A percentile compares a stretch with the other conserved stretches of the same genome.
Conservation (phyloP, 306 rosid species). For the Calophaca sinica region DNA sequence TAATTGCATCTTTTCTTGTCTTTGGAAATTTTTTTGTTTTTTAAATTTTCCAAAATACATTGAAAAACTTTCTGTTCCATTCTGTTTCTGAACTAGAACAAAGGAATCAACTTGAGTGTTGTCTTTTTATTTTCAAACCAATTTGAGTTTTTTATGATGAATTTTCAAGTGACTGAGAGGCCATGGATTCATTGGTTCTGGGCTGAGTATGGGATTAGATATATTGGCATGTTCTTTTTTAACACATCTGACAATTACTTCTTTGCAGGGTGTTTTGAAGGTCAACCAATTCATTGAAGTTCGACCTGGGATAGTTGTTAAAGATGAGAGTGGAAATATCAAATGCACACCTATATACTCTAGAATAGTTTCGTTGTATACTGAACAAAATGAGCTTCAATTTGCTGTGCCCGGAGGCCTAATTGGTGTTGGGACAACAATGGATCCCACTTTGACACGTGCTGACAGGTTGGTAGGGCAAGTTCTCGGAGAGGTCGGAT, state of each 20-base stretch:
- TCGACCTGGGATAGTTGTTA: slow-evolving; percentile 97
- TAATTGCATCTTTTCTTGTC: background rate
- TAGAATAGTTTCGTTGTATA: slow-evolving; percentile 88
- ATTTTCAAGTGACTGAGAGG: background rate
- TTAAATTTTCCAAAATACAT: slow-evolving; percentile 3
- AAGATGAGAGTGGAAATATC: slow-evolving; percentile 87
- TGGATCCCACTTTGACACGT: slow-evolving; percentile 98
- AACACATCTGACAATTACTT: slow-evolving; percentile 34
- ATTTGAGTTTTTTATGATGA: background rate
- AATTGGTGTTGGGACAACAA: slow-evolving; percentile 94
- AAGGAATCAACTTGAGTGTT: background rate
- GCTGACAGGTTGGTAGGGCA: slow-evolving; percentile 98
- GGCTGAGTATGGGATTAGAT: background rate
- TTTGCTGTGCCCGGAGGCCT: slow-evolving; percentile 98
- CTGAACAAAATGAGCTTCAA: slow-evolving; percentile 95
- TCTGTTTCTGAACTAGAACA: slow-evolving; percentile 18
- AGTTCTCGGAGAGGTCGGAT: slow-evolving; percentile 98
- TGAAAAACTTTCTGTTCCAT: background rate
- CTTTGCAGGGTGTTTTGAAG: slow-evolving; percentile 84
- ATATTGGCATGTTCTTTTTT: background rate
- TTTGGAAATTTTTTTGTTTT: background rate
- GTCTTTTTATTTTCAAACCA: background rate
- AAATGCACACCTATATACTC: slow-evolving; percentile 95
- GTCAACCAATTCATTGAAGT: slow-evolving; percentile 95
- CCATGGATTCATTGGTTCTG: background rate